phyloP scores from a whole-genome alignment of 2,329 filamentous ascomycete species.

The Dryadomyces sulphureus region DNA sequence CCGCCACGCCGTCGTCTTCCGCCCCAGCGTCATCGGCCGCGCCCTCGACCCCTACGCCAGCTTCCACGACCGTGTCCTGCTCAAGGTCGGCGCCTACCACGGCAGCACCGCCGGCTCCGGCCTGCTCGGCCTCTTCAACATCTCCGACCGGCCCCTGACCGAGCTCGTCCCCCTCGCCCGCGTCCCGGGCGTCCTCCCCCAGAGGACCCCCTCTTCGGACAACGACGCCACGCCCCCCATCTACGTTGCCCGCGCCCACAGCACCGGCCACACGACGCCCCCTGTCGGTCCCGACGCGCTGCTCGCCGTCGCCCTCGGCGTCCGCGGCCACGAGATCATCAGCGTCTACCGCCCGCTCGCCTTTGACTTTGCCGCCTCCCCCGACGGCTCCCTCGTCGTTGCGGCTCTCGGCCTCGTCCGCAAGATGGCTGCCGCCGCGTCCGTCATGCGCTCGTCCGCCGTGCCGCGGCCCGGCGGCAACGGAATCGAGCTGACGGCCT shows the following conservation, averaged over 20 bases:
- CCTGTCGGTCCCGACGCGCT: constrained; percentile 30
- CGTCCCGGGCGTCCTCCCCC: constrained; percentile 64
- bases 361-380: constrained; percentile 29
- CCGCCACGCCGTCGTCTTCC: constrained; percentile 61
- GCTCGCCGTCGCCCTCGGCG: constrained; percentile 46
- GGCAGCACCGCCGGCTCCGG: constrained; percentile 50
- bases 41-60: constrained; percentile 58
- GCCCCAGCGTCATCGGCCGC: constrained; percentile 62
- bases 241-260: constrained; percentile 65
- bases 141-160: constrained; percentile 43
- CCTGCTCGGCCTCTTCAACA: constrained; percentile 76
- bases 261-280: constrained; percentile 43
- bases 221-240: constrained; percentile 15
- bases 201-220: constrained; percentile 19
- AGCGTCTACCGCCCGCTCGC: constrained; percentile 53
- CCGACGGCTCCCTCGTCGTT: constrained; percentile 31
- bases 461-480: constrained; percentile 38
- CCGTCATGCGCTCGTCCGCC: constrained; percentile 48
- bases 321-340: constrained; percentile 66
- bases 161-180: constrained; percentile 56
- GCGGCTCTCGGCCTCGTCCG: constrained; percentile 64
- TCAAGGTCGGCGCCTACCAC: constrained; percentile 69
- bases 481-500: constrained; percentile 48
- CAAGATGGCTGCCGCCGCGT: constrained; percentile 83
- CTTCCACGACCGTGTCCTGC: constrained; percentile 57